These are phyloP conservation scores for Rhizopogon rudus DNA, from an alignment of 768 basidiomycete species.

Conservation along the genomic window DNA sequence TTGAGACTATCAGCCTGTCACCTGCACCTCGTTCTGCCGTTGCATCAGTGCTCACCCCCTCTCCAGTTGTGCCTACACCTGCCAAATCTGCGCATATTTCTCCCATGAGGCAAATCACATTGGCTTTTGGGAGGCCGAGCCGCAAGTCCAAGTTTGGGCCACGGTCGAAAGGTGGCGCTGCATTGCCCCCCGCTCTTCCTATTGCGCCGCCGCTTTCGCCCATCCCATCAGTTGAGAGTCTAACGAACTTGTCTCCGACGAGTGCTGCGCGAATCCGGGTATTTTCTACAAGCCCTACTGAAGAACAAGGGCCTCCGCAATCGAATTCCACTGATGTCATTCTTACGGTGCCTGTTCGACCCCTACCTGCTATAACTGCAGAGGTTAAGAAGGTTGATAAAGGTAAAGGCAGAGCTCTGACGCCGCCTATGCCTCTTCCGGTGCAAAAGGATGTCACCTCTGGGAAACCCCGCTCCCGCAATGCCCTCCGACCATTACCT, in stretches of 20 bases:
- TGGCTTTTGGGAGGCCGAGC: neutral
- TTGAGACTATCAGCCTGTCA: neutral
- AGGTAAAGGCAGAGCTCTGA: conserved; percentile 6
- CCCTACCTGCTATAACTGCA: neutral
- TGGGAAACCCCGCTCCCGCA: neutral
- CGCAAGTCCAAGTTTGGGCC: neutral
- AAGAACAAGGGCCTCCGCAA: neutral
- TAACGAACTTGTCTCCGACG: conserved; percentile 7
- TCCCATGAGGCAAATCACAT: neutral
- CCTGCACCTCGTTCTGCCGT: conserved; percentile 3
- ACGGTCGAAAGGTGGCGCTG: conserved; percentile 1
- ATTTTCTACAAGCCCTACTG: neutral
- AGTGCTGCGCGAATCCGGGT: conserved; percentile 9
- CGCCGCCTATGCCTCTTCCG: neutral
- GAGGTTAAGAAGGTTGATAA: conserved; percentile 4
- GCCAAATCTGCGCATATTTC: neutral
- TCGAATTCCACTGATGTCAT: neutral
- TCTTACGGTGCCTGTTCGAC: neutral
- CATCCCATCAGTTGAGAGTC: neutral
- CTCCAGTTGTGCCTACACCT: neutral
- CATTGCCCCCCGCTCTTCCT: conserved; percentile 7
- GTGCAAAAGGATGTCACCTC: conserved; percentile 3
- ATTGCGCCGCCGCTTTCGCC: neutral
- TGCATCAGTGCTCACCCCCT: neutral
- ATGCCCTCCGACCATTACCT: conserved; percentile 7